Percentiles rank a stretch among this genome's conserved stretches.
These are phyloP conservation scores for Boletus speciosus DNA, from an alignment of 768 basidiomycete species.

Conservation along the genomic window DNA sequence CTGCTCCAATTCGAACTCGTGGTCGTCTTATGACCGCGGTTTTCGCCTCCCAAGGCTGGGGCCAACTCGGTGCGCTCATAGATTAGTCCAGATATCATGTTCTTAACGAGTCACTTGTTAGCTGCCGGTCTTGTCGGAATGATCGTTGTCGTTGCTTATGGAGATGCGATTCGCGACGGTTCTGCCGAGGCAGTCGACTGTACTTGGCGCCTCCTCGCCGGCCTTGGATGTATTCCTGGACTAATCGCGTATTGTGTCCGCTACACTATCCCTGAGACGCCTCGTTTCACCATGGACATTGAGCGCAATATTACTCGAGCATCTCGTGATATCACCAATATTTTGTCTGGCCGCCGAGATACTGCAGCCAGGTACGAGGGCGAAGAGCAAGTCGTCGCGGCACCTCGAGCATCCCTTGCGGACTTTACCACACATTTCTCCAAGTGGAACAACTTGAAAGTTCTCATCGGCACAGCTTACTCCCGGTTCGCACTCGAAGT, in stretches of 20 bases:
- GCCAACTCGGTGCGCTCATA: constrained; percentile 60
- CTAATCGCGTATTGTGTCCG: constrained; percentile 82
- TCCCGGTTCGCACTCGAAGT: constrained; percentile 91
- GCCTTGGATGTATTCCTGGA: constrained; percentile 80
- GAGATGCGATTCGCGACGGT: constrained; percentile 46
- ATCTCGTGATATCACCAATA: constrained; percentile 61
- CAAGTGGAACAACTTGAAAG: constrained; percentile 72
- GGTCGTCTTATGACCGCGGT: constrained; percentile 89
- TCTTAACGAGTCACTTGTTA: constrained; percentile 18
- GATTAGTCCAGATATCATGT: background rate
- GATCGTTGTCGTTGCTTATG: constrained; percentile 62
- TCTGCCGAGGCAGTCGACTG: constrained; percentile 58
- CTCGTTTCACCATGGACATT: constrained; percentile 89
- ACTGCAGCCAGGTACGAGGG: constrained; percentile 44
- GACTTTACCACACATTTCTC: constrained; percentile 71
- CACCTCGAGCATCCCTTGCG: constrained; percentile 58
- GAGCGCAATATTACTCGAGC: constrained; percentile 76
- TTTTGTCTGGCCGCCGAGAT: constrained; percentile 46
- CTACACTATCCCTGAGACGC: constrained; percentile 87
- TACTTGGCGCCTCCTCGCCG: constrained; percentile 84
- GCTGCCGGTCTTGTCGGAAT: constrained; percentile 66
- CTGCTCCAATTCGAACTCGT: constrained; percentile 69
- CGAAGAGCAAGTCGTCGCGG: constrained; percentile 47
- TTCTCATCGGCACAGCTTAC: constrained; percentile 72
- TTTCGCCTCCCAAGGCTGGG: constrained; percentile 87